Percentiles rank a stretch among this genome's conserved stretches.
These are phyloP conservation scores for Dittrichia graveolens DNA, from an alignment of 129 eudicot species.

Conservation along the genomic window DNA sequence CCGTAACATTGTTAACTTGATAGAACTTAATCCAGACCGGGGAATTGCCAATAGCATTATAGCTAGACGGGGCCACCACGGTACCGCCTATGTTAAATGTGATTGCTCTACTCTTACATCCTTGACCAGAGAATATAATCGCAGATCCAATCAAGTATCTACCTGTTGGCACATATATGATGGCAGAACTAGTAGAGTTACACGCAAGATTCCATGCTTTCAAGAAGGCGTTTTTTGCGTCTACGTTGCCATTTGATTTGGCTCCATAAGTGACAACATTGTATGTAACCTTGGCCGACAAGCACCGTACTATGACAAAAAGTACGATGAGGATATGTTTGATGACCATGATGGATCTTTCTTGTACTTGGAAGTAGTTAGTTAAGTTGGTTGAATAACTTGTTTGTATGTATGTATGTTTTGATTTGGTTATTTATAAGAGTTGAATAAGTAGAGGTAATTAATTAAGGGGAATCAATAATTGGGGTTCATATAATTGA, in stretches of 20 bases:
- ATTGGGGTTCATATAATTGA: not conserved
- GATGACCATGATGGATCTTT: not conserved
- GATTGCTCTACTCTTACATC: conserved; percentile 19
- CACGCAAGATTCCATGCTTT: not conserved
- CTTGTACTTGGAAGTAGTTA: not conserved
- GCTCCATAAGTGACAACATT: conserved; percentile 1
- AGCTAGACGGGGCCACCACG: conserved; percentile 21
- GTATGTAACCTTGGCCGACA: conserved; percentile 19
- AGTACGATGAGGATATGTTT: not conserved
- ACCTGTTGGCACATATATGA: conserved; percentile 10
- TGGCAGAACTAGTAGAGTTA: not conserved
- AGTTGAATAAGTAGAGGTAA: not conserved
- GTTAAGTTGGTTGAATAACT: not conserved
- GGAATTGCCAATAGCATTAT: conserved; percentile 12
- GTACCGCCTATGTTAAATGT: conserved; percentile 16
- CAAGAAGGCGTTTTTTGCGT: not conserved
- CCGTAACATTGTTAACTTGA: conserved; percentile 3
- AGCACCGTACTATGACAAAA: not conserved
- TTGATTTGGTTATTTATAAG: conserved; percentile 23
- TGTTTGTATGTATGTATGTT: not conserved
- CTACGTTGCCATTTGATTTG: not conserved
- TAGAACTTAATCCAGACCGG: conserved; percentile 1
- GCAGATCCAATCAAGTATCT: conserved; percentile 20
- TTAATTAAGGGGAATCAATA: not conserved
- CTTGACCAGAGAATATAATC: conserved; percentile 1